Conservation (phyloP, 1,139 yeast genomes). For the Pichia kudriavzevii region DNA sequence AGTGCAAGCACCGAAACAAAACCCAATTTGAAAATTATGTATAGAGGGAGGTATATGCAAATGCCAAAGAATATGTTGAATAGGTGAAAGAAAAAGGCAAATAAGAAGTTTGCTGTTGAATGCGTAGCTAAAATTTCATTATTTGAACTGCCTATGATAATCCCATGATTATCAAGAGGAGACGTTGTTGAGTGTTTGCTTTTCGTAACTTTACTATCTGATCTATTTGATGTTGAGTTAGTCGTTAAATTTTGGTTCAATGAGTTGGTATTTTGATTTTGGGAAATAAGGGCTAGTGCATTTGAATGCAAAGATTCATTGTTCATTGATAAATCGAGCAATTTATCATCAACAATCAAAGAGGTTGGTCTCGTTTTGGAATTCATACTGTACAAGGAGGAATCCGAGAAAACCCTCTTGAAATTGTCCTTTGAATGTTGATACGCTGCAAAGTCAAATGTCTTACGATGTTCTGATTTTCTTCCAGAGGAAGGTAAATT, state of each 20-base stretch:
- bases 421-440: conserved; percentile 2
- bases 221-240: no score
- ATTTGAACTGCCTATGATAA: conserved; percentile 1
- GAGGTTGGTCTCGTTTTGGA: conserved; percentile 9
- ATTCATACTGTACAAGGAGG: conserved; percentile 2
- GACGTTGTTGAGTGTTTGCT: neutral
- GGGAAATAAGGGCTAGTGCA: no score
- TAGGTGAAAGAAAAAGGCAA: conserved; percentile 9
- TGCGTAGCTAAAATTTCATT: neutral
- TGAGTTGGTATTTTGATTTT: no score
- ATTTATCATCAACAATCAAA: conserved; percentile 5
- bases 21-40: conserved; percentile 7
- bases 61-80: conserved; percentile 10
- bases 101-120: conserved; percentile 4
- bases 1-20: neutral
- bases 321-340: no score
- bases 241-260: no score
- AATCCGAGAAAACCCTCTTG: conserved; percentile 8
- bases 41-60: conserved; percentile 14
- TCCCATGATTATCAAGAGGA: conserved; percentile 7
- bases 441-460: conserved; percentile 6
- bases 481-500: conserved; percentile 1
- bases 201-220: neutral
- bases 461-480: conserved; percentile 6
- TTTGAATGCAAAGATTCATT: no score